These are phyloP conservation scores for Sugiyamaella smithiae DNA, from an alignment of 805 yeast genomes.

Conservation along the genomic window DNA sequence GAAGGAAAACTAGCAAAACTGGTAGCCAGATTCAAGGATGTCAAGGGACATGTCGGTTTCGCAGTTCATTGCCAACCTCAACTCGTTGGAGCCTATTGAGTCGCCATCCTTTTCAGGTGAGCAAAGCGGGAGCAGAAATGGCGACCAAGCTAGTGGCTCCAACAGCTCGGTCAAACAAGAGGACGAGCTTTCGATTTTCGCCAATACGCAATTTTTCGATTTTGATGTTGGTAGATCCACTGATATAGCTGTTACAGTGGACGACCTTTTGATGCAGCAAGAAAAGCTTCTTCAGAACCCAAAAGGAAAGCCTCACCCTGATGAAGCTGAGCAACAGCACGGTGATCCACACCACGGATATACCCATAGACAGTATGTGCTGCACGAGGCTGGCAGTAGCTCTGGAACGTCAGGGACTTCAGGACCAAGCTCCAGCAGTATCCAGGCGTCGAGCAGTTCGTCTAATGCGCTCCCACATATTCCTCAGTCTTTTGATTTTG, in stretches of 20 bases:
- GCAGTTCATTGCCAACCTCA: slow-evolving; percentile 31
- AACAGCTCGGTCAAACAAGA: slow-evolving; percentile 15
- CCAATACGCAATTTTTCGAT: slow-evolving; percentile 44
- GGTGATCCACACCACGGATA: slow-evolving; percentile 1
- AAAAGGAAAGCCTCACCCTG: slow-evolving; percentile 17
- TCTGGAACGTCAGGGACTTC: not conserved
- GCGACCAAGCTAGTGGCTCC: not conserved
- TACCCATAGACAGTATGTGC: slow-evolving; percentile 1
- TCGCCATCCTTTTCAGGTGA: slow-evolving; percentile 12
- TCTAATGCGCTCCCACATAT: not conserved
- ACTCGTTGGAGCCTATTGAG: slow-evolving; percentile 33
- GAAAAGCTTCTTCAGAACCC: slow-evolving; percentile 36
- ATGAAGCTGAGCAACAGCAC: slow-evolving; percentile 1
- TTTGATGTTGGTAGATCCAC: slow-evolving; percentile 43
- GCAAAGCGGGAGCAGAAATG: slow-evolving; percentile 3
- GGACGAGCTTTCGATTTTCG: slow-evolving; percentile 41
- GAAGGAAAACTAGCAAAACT: too few relatives aligned
- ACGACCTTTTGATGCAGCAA: slow-evolving; percentile 40
- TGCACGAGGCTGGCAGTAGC: slow-evolving; percentile 2
- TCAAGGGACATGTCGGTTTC: slow-evolving; percentile 1
- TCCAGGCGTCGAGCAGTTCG: slow-evolving; percentile 5
- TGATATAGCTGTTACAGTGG: slow-evolving; percentile 40
- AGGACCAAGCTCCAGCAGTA: not conserved
- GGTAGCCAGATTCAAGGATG: too few relatives aligned
- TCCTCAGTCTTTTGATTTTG: slow-evolving; percentile 27